Base-by-base conservation (phyloP, 306 rosid genomes). In the Macrotyloma uniflorum region DNA sequence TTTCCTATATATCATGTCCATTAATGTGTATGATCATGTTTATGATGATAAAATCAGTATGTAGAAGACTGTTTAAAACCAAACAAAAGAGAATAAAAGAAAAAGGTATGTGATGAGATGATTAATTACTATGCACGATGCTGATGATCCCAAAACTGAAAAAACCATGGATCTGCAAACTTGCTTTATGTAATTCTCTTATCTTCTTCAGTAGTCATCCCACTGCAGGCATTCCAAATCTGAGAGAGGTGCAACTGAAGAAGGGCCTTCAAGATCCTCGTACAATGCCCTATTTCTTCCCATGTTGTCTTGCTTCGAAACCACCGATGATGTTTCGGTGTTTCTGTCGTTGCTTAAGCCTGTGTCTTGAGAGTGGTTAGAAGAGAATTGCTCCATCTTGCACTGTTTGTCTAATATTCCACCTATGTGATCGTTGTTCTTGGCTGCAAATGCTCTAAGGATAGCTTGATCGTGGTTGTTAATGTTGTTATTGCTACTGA, bases 281-380 rank as follows among this genome's bases (percentile, higher is more conserved):
- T 83, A 87, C 46, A 82, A 79, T 58, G 86, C 20, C 40, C 68
- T 79, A 75, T 82, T 75, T 53, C 28, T 36, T 73, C 77, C 77
- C 40, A 82, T 81, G 47, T 83, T 67, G 72, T 67, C 83, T 51
- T 83, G 89, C 80, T 88, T 89, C 1, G 94, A 88, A 10, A 86
- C 88, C 2, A 65, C 85, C 0, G 97, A 92, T 12, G 93, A 89
- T 19, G 86, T 90, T 23, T 90, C 95, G 1, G 87, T 80, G 86
- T 84, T 90, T 74, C 83, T 73, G 79, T 91, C 92, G 19, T 89
- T 87, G 91, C 93, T 91, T 6, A 88, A 67, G 13, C 93, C 90
- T 0, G 94, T 91, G 57, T 91, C 97, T 55, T 88, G 97, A 3
- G 97, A 91, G 42, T 87, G 96, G 76, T 90, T 87, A 0, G 89